Conservation (phyloP, 768 basidiomycete species). For the Naganishia kalamii region DNA sequence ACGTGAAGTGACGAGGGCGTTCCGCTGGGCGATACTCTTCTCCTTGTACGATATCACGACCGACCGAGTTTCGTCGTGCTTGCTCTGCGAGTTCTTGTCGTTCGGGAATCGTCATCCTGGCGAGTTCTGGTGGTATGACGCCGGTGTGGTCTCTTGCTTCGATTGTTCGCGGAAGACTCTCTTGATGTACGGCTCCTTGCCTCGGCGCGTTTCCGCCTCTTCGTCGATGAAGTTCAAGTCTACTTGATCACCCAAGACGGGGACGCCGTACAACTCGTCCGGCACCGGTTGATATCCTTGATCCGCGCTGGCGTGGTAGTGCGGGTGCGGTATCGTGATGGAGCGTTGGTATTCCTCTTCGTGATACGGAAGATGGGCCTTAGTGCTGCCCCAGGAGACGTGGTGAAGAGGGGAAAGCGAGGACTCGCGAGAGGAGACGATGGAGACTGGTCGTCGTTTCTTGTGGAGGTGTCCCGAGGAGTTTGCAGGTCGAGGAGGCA, state of each 20-base stretch:
- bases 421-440: neutral
- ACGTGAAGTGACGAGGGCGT: neutral
- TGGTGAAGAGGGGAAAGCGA: neutral
- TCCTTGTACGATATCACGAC: no score
- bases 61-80: neutral
- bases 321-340: neutral
- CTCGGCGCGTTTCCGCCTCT: neutral
- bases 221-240: neutral
- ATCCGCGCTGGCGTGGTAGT: neutral
- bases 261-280: neutral
- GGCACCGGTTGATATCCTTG: neutral
- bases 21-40: neutral
- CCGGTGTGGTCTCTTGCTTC: neutral
- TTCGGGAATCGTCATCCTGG: neutral
- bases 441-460: constrained; percentile 10
- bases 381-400: neutral
- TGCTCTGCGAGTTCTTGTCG: neutral
- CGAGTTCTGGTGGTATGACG: neutral
- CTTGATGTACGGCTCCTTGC: neutral
- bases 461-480: constrained; percentile 6
- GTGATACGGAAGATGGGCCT: neutral
- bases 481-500: neutral
- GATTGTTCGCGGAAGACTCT: neutral
- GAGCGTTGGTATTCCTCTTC: neutral
- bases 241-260: constrained; percentile 1